Conservation (phyloP, 2,329 filamentous ascomycete genomes). For the Ramichloridium luteum region DNA sequence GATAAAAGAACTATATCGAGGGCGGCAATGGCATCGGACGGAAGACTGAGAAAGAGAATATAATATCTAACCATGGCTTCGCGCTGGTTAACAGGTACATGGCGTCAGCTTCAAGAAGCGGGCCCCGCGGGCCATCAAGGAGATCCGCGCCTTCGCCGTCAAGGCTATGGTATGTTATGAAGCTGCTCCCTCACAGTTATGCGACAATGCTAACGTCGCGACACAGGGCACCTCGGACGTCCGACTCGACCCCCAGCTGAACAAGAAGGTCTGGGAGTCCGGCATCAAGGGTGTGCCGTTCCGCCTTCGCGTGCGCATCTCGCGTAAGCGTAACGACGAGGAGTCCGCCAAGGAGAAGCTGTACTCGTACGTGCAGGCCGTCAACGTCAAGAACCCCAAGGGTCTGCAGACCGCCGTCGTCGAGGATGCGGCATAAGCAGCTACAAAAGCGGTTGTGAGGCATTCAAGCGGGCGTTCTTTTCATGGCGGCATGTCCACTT, state of each 20-base stretch:
- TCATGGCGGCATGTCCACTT: too few species aligned
- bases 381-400: constrained; percentile 99
- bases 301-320: constrained; percentile 96
- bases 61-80: constrained; percentile 25
- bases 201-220: constrained; percentile 4
- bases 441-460: background rate
- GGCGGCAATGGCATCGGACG: constrained; percentile 41
- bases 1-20: background rate
- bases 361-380: constrained; percentile 98
- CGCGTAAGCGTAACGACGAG: constrained; percentile 99
- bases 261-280: constrained; percentile 99
- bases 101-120: constrained; percentile 99
- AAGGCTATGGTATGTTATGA: constrained; percentile 78
- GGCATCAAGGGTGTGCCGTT: constrained; percentile 98
- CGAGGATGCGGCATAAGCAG: constrained; percentile 39
- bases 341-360: constrained; percentile 99
- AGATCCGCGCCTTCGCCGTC: constrained; percentile 90
- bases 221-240: constrained; percentile 89
- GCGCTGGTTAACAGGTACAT: constrained; percentile 58
- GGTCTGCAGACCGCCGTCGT: constrained; percentile 88
- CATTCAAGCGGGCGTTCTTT: constrained; percentile 1
- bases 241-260: constrained; percentile 94
- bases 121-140: constrained; percentile 96
- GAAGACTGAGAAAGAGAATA: constrained; percentile 48
- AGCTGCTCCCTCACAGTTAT: background rate